Conservation (phyloP, 2,329 filamentous ascomycete genomes). For the Penicillium rolfsii region DNA sequence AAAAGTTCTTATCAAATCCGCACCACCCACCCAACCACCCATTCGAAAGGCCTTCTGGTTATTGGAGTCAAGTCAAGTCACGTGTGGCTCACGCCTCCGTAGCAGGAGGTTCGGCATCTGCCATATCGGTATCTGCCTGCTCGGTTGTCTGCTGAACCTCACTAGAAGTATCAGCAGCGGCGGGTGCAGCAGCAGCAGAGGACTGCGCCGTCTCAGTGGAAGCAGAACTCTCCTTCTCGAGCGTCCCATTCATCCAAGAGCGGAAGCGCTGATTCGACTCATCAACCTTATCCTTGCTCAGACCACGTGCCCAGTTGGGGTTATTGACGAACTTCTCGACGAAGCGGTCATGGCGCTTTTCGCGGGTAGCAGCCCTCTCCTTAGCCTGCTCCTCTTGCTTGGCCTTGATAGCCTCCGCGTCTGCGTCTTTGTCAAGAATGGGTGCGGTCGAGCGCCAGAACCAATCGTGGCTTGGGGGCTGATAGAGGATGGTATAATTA, state of each 20-base stretch:
- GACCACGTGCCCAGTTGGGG: constrained; percentile 54
- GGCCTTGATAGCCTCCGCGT: constrained; percentile 31
- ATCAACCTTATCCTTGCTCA: constrained; percentile 55
- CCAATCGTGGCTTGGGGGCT: constrained; percentile 70
- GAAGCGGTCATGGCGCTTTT: constrained; percentile 53
- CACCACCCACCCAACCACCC: not conserved
- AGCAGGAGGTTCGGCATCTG: constrained; percentile 35
- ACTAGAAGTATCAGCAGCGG: constrained; percentile 11
- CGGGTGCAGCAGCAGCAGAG: not conserved
- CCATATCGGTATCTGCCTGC: constrained; percentile 39
- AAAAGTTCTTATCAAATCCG: not conserved
- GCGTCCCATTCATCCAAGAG: constrained; percentile 48
- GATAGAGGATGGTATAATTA: constrained; percentile 79
- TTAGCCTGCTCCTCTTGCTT: constrained; percentile 40
- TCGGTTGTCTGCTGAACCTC: constrained; percentile 26
- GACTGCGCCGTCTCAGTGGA: constrained; percentile 16
- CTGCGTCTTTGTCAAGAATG: constrained; percentile 23
- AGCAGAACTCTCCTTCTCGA: constrained; percentile 25
- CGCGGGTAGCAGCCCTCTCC: constrained; percentile 41
- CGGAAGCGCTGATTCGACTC: constrained; percentile 52
- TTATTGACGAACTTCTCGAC: constrained; percentile 58
- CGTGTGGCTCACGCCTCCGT: constrained; percentile 24
- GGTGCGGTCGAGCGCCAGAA: constrained; percentile 58
- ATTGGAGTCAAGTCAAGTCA: too few species aligned
- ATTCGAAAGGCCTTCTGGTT: not conserved